Conservation (phyloP, 106 monocot species). For the Platanthera zijinensis region DNA sequence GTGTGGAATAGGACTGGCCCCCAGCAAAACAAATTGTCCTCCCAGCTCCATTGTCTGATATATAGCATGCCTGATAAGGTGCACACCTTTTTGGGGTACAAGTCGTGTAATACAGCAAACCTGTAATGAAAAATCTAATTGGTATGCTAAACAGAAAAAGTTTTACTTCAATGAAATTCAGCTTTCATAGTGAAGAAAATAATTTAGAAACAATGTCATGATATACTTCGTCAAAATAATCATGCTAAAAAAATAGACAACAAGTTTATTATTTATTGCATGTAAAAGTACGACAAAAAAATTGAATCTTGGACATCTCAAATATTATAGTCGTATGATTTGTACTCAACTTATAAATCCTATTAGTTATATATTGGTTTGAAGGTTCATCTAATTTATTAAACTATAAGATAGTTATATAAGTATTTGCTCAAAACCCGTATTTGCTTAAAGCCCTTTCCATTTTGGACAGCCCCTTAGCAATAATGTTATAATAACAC, state of each 20-base stretch:
- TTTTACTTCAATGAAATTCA: not conserved
- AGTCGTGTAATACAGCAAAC: conserved; percentile 85
- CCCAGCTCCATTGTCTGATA: conserved; percentile 78
- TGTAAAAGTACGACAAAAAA: not conserved
- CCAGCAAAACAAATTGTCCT: conserved; percentile 87
- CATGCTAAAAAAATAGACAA: too few species aligned
- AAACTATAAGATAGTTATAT: too few species aligned
- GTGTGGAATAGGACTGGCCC: conserved; percentile 83
- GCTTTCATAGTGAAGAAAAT: not conserved
- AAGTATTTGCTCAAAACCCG: too few species aligned
- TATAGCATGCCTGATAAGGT: conserved; percentile 93
- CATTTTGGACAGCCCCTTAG: too few species aligned
- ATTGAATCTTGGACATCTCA: not conserved
- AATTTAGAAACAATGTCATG: not conserved
- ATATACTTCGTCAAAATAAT: not conserved
- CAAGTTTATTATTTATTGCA: not conserved
- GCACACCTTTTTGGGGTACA: conserved; percentile 95
- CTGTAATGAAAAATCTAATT: conserved; percentile 30
- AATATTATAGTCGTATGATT: too few species aligned
- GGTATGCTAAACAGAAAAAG: not conserved
- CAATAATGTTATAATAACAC: too few species aligned
- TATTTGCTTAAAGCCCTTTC: too few species aligned
- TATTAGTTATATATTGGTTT: too few species aligned
- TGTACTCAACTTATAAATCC: too few species aligned
- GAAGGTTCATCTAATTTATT: too few species aligned